These are phyloP conservation scores for Apiotrichum brassicae DNA, from an alignment of 1,284 basidiomycete species.

Conservation along the genomic window DNA sequence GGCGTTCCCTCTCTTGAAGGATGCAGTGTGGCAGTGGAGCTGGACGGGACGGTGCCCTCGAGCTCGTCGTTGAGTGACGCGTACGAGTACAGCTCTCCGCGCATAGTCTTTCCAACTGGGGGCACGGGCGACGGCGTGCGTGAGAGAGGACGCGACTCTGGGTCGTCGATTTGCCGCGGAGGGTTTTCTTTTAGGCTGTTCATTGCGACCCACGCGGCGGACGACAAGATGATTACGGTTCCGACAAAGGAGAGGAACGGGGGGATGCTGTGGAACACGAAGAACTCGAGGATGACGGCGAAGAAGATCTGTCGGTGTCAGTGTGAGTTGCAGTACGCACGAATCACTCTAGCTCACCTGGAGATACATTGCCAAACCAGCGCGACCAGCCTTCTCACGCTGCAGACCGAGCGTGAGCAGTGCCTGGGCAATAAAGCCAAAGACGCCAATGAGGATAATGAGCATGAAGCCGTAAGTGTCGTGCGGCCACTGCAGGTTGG, in stretches of 20 bases:
- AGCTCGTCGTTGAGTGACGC: conserved; percentile 2
- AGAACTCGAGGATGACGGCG: conserved; percentile 40
- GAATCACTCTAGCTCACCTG: conserved; percentile 24
- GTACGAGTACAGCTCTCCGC: conserved; percentile 22
- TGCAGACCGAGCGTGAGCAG: conserved; percentile 45
- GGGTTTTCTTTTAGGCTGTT: conserved; percentile 16
- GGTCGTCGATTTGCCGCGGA: conserved; percentile 8
- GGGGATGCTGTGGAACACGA: conserved; percentile 40
- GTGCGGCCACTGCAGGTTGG: conserved; percentile 11
- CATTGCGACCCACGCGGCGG: conserved; percentile 42
- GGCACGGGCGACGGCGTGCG: conserved; percentile 30
- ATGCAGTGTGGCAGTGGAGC: not conserved
- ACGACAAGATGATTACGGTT: conserved; percentile 38
- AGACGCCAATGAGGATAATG: conserved; percentile 49
- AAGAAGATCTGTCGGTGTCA: conserved; percentile 32
- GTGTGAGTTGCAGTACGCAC: too few relatives aligned
- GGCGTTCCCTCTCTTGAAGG: not conserved
- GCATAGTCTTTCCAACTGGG: conserved; percentile 9
- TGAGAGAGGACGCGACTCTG: conserved; percentile 27
- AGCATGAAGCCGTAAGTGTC: conserved; percentile 15
- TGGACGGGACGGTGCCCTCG: not conserved
- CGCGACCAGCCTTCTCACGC: conserved; percentile 46
- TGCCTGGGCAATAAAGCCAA: conserved; percentile 59
- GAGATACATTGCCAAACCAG: conserved; percentile 44
- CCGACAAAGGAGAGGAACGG: conserved; percentile 40